Conservation (phyloP, 2,329 filamentous ascomycete species). For the Cladophialophora psammophila region DNA sequence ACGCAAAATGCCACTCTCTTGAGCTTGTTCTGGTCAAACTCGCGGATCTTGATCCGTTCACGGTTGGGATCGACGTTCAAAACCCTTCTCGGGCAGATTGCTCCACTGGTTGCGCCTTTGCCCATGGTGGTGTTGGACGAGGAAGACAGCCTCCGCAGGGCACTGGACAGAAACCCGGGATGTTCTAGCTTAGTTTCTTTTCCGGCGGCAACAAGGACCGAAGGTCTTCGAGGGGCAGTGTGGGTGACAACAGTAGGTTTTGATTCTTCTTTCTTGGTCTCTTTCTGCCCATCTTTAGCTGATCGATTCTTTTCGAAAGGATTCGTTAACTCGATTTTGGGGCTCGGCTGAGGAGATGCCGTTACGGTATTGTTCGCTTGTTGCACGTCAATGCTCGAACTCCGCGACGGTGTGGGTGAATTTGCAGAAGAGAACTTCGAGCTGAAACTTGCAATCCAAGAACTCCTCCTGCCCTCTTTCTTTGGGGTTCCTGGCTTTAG, state of each 20-base stretch:
- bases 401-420: conserved; percentile 48
- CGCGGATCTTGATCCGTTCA: conserved; percentile 78
- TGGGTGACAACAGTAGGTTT: conserved; percentile 63
- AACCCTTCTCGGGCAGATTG: conserved; percentile 78
- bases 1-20: conserved; percentile 93
- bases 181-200: conserved; percentile 67
- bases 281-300: conserved; percentile 51
- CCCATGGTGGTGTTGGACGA: conserved; percentile 61
- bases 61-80: conserved; percentile 85
- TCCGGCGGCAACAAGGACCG: conserved; percentile 40
- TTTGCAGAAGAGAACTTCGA: conserved; percentile 80
- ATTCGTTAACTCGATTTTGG: conserved; percentile 51
- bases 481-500: conserved; percentile 24
- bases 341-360: conserved; percentile 41
- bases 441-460: conserved; percentile 93
- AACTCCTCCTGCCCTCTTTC: conserved; percentile 67
- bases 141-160: conserved; percentile 82
- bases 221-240: conserved; percentile 43
- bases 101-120: conserved; percentile 64
- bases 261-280: conserved; percentile 47
- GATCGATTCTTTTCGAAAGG: conserved; percentile 51
- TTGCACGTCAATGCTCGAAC: conserved; percentile 38
- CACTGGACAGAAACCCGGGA: conserved; percentile 78
- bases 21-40: conserved; percentile 81
- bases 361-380: conserved; percentile 17